phyloP scores from a whole-genome alignment of 2,329 filamentous ascomycete species.

The Pleomassaria siparia region DNA sequence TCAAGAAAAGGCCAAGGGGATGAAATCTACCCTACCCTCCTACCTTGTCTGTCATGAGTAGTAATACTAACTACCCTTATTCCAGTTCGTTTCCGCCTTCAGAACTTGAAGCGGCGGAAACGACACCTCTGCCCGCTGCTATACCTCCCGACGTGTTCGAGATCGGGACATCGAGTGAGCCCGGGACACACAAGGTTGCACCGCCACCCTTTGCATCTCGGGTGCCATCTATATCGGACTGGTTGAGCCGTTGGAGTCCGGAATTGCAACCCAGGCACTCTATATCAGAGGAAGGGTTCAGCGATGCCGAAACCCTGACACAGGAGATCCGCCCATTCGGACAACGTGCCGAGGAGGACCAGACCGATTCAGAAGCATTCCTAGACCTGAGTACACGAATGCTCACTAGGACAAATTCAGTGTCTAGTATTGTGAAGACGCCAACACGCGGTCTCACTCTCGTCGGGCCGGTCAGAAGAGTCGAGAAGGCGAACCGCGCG shows the following conservation, averaged over 20 bases:
- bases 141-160: conserved; percentile 18
- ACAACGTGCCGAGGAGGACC: conserved; percentile 19
- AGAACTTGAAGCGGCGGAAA: conserved; percentile 21
- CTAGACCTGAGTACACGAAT: conserved; percentile 10
- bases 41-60: too few species aligned
- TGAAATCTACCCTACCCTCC: too few species aligned
- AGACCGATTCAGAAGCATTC: conserved; percentile 20
- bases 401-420: conserved; percentile 19
- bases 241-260: conserved; percentile 7
- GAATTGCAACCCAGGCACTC: conserved; percentile 10
- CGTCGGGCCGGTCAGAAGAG: conserved; percentile 26
- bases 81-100: conserved; percentile 5
- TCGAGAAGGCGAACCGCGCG: conserved; percentile 18
- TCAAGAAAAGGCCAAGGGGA: too few species aligned
- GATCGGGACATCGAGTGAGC: conserved; percentile 28
- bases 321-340: conserved; percentile 22
- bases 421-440: conserved; percentile 31
- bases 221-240: conserved; percentile 12
- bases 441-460: conserved; percentile 33
- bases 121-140: background rate
- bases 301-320: conserved; percentile 32
- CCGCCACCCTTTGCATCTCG: background rate
- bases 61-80: too few species aligned
- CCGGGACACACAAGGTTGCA: conserved; percentile 12
- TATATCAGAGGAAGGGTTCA: conserved; percentile 27